phyloP scores from a whole-genome alignment of 1,284 basidiomycete species.

The Apiotrichum akiyoshidainum region DNA sequence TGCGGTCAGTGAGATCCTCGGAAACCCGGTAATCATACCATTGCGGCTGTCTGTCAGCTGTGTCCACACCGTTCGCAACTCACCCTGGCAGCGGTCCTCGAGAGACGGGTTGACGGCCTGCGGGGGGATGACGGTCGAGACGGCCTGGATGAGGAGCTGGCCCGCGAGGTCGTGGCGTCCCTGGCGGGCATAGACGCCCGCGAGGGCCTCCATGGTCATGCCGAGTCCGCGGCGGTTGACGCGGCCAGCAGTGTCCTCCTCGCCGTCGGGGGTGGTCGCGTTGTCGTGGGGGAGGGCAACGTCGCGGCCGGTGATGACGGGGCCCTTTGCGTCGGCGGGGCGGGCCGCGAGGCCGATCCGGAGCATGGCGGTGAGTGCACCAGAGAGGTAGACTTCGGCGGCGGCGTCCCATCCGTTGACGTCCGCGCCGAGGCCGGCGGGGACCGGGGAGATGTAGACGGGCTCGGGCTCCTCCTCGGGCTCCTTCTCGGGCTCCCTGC shows the following conservation, averaged over 20 bases:
- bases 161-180: conserved; percentile 41
- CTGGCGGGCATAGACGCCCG: conserved; percentile 47
- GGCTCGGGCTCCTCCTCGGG: background rate
- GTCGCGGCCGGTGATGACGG: conserved; percentile 42
- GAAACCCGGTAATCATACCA: background rate
- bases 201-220: conserved; percentile 50
- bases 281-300: conserved; percentile 29
- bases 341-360: conserved; percentile 29
- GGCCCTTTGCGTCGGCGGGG: background rate
- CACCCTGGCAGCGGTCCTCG: conserved; percentile 46
- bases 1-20: conserved; percentile 5
- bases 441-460: conserved; percentile 3
- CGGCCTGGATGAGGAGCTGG: conserved; percentile 46
- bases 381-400: conserved; percentile 38
- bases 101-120: conserved; percentile 22
- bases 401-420: conserved; percentile 31
- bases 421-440: background rate
- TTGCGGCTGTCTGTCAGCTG: background rate
- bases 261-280: conserved; percentile 25
- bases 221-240: conserved; percentile 46
- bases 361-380: conserved; percentile 41
- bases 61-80: background rate
- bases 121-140: conserved; percentile 44
- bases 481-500: background rate
- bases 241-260: conserved; percentile 30